These are phyloP conservation scores for Avena eriantha DNA, from an alignment of 176 grass and related monocot genomes.

Conservation along the genomic window DNA sequence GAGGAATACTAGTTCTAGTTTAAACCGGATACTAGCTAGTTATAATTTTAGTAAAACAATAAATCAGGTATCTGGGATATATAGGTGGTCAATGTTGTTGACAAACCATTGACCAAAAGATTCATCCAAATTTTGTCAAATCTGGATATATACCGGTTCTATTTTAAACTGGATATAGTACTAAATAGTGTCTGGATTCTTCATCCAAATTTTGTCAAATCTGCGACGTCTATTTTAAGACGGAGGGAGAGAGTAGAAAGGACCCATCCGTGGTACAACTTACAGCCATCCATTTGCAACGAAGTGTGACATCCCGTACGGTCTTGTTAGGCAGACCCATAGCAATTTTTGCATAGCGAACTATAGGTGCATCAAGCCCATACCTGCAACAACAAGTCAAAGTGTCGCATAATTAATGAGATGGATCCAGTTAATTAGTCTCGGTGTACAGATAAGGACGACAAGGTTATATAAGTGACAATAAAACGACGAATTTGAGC, in stretches of 20 bases:
- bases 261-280: constrained; percentile 28
- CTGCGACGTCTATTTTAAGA: no score
- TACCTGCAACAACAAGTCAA: constrained; percentile 31
- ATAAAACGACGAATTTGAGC: not conserved
- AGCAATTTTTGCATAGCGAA: constrained; percentile 72
- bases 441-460: not conserved
- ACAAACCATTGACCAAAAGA: no score
- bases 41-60: not conserved
- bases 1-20: no score
- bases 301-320: constrained; percentile 62
- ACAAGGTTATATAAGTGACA: not conserved
- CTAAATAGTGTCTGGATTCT: no score
- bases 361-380: constrained; percentile 42
- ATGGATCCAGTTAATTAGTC: constrained; percentile 13
- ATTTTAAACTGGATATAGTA: no score
- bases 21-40: no score
- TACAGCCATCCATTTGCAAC: constrained; percentile 67
- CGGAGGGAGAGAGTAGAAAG: no score
- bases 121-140: no score
- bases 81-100: no score
- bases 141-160: no score
- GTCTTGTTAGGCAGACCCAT: constrained; percentile 55
- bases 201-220: no score
- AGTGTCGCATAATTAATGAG: not conserved
- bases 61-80: not conserved